phyloP scores from a whole-genome alignment of 352 stramenopile species.

The Globisporangium nagaii region DNA sequence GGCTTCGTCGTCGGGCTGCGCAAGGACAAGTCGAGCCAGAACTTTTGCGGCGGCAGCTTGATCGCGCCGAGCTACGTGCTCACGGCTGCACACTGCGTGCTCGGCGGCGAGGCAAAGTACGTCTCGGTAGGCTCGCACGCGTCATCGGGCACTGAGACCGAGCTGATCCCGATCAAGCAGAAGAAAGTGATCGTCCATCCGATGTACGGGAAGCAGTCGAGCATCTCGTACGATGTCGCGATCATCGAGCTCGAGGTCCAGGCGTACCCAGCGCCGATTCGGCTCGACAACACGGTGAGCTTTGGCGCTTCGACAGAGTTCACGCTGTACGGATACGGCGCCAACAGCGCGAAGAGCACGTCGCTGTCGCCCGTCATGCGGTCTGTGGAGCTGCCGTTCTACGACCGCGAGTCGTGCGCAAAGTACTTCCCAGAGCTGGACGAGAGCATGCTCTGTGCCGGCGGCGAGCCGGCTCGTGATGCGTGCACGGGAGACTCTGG shows the following conservation, averaged over 20 bases:
- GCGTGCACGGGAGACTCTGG: constrained; percentile 40
- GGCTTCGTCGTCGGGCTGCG: constrained; percentile 34
- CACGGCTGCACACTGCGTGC: constrained; percentile 36
- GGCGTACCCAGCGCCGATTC: constrained; percentile 23
- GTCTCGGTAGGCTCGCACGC: constrained; percentile 25
- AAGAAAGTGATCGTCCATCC: constrained; percentile 25
- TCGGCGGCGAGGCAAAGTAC: constrained; percentile 18
- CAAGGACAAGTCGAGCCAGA: constrained; percentile 19
- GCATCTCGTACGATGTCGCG: constrained; percentile 33
- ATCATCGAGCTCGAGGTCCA: constrained; percentile 29
- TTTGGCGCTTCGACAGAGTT: constrained; percentile 19
- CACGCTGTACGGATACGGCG: constrained; percentile 28
- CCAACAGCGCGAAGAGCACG: constrained; percentile 17
- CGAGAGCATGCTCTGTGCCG: constrained; percentile 37
- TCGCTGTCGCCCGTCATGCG: constrained; percentile 20
- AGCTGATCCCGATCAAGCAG: constrained; percentile 24
- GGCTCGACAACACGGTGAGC: constrained; percentile 20
- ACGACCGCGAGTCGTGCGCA: constrained; percentile 17
- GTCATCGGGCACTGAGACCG: constrained; percentile 21
- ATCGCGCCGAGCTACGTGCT: constrained; percentile 40
- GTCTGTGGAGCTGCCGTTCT: constrained; percentile 25
- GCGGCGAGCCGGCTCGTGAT: constrained; percentile 24
- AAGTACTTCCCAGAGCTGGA: constrained; percentile 26
- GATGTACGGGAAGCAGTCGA: constrained; percentile 20
- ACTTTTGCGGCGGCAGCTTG: constrained; percentile 40